Conservation (phyloP, 2,329 filamentous ascomycete genomes). For the Septoria linicola region DNA sequence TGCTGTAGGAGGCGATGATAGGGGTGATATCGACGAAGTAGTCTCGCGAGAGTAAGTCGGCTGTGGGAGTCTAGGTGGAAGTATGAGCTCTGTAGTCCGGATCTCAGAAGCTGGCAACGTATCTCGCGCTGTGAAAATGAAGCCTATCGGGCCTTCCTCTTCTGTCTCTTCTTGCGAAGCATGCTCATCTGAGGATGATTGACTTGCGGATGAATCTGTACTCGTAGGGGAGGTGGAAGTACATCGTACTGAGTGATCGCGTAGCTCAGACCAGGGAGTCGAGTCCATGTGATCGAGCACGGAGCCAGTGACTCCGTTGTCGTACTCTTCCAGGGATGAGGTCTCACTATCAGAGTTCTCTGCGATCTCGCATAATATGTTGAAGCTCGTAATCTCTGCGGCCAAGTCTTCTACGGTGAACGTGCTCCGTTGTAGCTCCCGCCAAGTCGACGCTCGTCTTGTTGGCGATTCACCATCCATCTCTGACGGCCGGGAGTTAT, state of each 20-base stretch:
- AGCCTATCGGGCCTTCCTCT: background rate
- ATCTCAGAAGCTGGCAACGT: background rate
- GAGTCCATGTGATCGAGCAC: background rate
- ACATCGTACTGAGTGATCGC: background rate
- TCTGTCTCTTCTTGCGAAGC: background rate
- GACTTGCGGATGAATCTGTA: background rate
- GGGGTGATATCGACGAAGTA: background rate
- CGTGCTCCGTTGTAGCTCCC: conserved; percentile 5
- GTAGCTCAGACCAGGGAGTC: background rate
- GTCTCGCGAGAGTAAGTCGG: conserved; percentile 2
- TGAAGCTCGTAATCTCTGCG: conserved; percentile 1
- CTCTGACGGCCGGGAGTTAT: conserved; percentile 1
- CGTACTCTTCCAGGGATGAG: background rate
- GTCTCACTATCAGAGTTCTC: background rate
- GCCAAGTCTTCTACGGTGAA: conserved; percentile 9
- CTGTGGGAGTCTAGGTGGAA: conserved; percentile 10
- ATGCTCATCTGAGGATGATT: background rate
- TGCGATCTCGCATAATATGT: background rate
- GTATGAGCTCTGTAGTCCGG: conserved; percentile 13
- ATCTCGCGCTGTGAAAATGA: background rate
- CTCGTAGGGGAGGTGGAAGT: background rate
- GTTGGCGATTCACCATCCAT: conserved; percentile 18
- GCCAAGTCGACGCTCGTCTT: conserved; percentile 10
- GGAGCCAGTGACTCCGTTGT: background rate
- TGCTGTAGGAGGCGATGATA: conserved; percentile 1